Evolutionary conservation across 2,329 filamentous ascomycete genomes (phyloP).

Genomic region (Phyllosticta citrichinensis): DNA sequence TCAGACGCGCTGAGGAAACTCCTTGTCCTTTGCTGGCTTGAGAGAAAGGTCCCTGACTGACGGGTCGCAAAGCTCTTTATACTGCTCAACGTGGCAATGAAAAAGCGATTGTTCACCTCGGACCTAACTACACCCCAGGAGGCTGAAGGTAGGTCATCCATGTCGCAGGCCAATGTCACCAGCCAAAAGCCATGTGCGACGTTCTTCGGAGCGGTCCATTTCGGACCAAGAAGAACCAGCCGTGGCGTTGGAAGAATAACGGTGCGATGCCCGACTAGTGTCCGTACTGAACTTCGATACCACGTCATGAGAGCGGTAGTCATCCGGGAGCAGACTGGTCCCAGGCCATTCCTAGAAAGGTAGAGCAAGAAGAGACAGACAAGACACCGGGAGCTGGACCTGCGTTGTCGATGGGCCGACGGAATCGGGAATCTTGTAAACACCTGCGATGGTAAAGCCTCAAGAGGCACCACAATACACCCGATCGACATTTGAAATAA

Average conservation of each 20-base stretch:
- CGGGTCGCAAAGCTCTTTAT: conserved; percentile 1
- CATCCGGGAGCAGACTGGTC: neutral
- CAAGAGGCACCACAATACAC: neutral
- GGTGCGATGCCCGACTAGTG: neutral
- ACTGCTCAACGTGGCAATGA: neutral
- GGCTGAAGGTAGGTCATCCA: conserved; percentile 5
- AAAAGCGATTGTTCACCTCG: neutral
- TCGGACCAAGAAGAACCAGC: neutral
- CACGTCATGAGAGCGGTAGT: neutral
- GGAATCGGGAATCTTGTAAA: neutral
- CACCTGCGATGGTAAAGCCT: neutral
- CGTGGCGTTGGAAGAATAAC: neutral
- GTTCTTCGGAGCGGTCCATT: neutral
- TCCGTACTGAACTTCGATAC: neutral
- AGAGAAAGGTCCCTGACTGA: neutral
- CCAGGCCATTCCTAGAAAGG: neutral
- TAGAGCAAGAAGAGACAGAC: neutral
- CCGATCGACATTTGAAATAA: neutral
- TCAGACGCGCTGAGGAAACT: neutral
- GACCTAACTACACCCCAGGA: neutral
- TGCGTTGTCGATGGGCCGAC: neutral
- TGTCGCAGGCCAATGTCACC: conserved; percentile 6
- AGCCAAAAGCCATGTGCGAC: conserved; percentile 9
- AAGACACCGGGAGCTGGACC: neutral
- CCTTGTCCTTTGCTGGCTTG: neutral